Percentiles rank a stretch among this genome's conserved stretches.
These are phyloP conservation scores for Perkinsus olseni DNA, from an alignment of 169 alveolate genomes.

Conservation along the genomic window DNA sequence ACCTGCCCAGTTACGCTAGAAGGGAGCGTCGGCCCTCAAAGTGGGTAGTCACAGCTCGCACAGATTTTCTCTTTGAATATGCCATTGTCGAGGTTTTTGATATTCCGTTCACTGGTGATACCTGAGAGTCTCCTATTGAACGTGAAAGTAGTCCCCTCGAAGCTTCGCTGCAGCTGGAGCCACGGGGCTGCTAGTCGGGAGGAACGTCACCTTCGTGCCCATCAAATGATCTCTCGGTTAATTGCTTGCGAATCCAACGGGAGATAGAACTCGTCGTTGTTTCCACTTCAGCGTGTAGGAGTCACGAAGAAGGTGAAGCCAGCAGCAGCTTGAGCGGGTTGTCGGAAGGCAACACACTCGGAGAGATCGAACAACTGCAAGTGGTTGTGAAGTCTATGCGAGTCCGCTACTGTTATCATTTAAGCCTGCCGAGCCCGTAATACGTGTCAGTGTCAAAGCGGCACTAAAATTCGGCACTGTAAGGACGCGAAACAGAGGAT, in stretches of 20 bases:
- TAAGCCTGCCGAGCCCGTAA: no score
- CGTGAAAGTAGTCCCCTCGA: no score
- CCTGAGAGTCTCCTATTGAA: neutral
- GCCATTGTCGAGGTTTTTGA: neutral
- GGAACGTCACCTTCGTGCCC: neutral
- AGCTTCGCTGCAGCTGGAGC: neutral
- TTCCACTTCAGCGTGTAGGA: neutral
- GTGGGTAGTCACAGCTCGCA: neutral
- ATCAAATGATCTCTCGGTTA: neutral
- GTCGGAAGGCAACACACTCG: neutral
- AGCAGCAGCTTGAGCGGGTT: neutral
- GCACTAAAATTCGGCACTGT: no score
- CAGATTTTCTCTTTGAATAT: neutral
- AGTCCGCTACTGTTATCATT: no score
- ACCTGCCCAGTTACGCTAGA: neutral
- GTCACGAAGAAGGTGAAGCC: neutral
- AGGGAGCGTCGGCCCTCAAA: neutral
- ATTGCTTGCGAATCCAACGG: neutral
- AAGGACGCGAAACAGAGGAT: no score
- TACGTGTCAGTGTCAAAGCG: no score
- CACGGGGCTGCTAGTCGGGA: neutral
- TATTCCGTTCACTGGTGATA: neutral
- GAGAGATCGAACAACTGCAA: neutral
- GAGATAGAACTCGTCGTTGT: neutral
- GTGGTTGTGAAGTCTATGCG: neutral